phyloP scores from a whole-genome alignment of 371 early-diverging fungal genomes.

The Haplosporangium sp. region DNA sequence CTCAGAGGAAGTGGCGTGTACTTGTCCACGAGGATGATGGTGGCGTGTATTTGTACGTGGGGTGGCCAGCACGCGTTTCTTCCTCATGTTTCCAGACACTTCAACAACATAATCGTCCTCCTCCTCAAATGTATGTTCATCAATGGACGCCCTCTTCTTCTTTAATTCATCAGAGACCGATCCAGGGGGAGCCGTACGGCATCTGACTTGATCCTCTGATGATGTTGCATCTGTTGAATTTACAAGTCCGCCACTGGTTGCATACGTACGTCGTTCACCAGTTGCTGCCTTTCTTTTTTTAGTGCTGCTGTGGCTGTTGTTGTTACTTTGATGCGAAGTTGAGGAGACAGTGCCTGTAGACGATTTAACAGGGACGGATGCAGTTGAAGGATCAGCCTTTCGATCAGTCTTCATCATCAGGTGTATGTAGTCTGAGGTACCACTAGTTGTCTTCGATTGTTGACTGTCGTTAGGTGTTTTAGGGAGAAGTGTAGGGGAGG shows the following conservation, averaged over 20 bases:
- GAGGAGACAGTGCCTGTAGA: background rate
- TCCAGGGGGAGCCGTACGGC: background rate
- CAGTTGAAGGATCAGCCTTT: conserved; percentile 22
- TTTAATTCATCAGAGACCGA: background rate
- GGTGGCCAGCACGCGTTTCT: conserved; percentile 25
- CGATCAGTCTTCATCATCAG: conserved; percentile 42
- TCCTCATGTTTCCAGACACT: conserved; percentile 20
- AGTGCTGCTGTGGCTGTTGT: conserved; percentile 7
- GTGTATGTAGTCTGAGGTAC: conserved; percentile 3
- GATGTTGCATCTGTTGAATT: background rate
- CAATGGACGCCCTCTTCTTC: conserved; percentile 13
- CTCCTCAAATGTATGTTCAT: conserved; percentile 14
- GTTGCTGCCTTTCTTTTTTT: conserved; percentile 18
- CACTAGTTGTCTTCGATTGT: conserved; percentile 4
- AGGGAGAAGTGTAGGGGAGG: background rate
- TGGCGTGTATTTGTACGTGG: conserved; percentile 7
- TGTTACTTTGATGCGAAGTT: conserved; percentile 2
- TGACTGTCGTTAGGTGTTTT: conserved; percentile 13
- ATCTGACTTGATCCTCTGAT: conserved; percentile 3
- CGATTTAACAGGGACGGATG: conserved; percentile 9
- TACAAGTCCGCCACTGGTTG: background rate
- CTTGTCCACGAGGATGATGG: background rate
- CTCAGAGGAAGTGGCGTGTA: background rate
- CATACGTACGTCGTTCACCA: conserved; percentile 2
- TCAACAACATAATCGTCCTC: conserved; percentile 7